Evolutionary conservation across 2,329 filamentous ascomycete genomes (phyloP), one percentile per base, ranked within the genome.

Genomic region (Epicoccum sorghinum): DNA sequence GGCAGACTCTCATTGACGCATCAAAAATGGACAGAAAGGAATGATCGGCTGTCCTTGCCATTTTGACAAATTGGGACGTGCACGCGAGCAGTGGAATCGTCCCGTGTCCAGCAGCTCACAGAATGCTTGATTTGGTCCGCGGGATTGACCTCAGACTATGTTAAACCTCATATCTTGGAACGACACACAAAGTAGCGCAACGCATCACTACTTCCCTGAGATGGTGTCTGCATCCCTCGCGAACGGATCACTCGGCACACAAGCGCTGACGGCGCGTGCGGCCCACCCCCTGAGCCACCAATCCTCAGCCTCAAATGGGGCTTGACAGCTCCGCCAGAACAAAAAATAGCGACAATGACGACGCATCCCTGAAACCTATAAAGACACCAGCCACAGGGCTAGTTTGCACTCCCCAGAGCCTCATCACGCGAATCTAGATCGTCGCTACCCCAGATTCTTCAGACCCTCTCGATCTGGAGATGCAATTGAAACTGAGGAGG

Each of bases 401-500:
- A 27, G 35, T 44, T 13, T 25, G 14, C 22, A 43, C 48, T 33
- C 29, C 25, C 35, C n/a, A 41, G 47, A 47, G 50, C 43, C 36
- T 47, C 36, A 44, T 39, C 39, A 18, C 49, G 6, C 47, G 41
- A 22, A 47, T 29, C 27, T 46, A 18, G 24, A n/a, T 41, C 32
- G 52, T 53, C 46, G 47, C 37, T 46, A 25, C 36, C 18, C 13
- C 13, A 9, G 14, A 42, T 37, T 37, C 39, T 37, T 37, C 39
- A 32, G 45, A 42, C 25, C 32, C 12, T 7, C 30, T 25, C 45
- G 47, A 22, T 10, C 22, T 46, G 48, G 57, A 59, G 27, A 64
- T 67, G 60, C 52, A 62, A 49, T 44, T 69, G 55, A 60, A 62
- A 47, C 45, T 69, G 55, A 60, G 54, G 41, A 59, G 64, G 54